Percentiles rank a stretch among this genome's conserved stretches.
Evolutionary conservation across 2,329 filamentous ascomycete species (phyloP).

Genomic region (Polychaeton citri): DNA sequence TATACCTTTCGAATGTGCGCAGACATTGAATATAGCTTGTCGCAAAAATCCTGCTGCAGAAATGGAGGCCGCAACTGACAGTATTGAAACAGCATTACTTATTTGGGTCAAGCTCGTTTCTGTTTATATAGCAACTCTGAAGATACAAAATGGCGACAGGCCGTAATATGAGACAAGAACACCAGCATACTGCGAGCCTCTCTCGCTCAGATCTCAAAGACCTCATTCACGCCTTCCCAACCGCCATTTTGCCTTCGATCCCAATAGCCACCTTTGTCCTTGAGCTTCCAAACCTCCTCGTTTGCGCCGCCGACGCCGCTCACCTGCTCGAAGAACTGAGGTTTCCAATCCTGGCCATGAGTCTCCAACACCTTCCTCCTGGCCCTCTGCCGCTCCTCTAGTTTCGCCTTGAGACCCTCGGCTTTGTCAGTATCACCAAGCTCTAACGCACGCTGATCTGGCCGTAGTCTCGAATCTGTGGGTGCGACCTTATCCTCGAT

Average conservation of each 20-base stretch:
- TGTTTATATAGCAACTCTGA: too few relatives aligned
- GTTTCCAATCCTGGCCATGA: conserved; percentile 55
- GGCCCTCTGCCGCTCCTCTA: conserved; percentile 75
- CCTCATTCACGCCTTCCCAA: conserved; percentile 48
- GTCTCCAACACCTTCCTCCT: conserved; percentile 65
- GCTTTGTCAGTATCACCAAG: conserved; percentile 69
- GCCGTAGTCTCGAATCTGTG: conserved; percentile 72
- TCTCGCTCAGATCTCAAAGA: conserved; percentile 36
- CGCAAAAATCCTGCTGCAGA: too few relatives aligned
- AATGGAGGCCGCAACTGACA: too few relatives aligned
- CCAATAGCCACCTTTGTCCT: conserved; percentile 88
- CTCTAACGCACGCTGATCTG: conserved; percentile 79
- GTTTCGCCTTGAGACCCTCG: conserved; percentile 64
- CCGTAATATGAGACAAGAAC: too few relatives aligned
- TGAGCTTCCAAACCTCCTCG: conserved; percentile 48
- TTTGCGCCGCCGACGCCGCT: conserved; percentile 19
- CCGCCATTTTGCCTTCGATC: conserved; percentile 59
- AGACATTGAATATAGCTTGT: too few relatives aligned
- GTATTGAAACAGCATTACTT: too few relatives aligned
- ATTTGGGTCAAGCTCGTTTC: too few relatives aligned
- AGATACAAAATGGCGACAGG: too few relatives aligned
- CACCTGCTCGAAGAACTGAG: conserved; percentile 73
- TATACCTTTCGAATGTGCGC: too few relatives aligned
- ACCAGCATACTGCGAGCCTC: too few relatives aligned
- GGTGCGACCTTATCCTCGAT: conserved; percentile 64